Percentiles rank a stretch among this genome's conserved stretches.
These are phyloP conservation scores for Aspergillus thermomutatus DNA, from an alignment of 2,329 filamentous ascomycete species.

Conservation along the genomic window DNA sequence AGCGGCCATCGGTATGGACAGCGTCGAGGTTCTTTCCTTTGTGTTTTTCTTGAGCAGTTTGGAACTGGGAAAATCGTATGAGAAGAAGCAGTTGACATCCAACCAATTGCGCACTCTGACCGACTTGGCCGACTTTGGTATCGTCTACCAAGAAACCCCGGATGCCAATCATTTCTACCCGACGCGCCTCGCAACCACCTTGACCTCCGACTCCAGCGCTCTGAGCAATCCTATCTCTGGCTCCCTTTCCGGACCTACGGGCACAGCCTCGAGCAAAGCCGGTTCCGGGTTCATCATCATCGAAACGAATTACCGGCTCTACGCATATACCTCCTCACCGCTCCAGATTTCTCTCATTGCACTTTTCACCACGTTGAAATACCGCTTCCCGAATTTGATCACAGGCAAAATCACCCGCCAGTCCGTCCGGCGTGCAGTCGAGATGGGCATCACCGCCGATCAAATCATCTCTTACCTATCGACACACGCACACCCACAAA, in stretches of 20 bases:
- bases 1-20: constrained; percentile 71
- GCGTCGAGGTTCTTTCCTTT: constrained; percentile 91
- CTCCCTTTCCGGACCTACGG: constrained; percentile 47
- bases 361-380: constrained; percentile 82
- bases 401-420: constrained; percentile 86
- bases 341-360: constrained; percentile 91
- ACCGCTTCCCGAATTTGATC: constrained; percentile 91
- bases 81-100: constrained; percentile 75
- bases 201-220: constrained; percentile 72
- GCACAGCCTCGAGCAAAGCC: constrained; percentile 28
- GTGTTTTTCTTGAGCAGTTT: constrained; percentile 92
- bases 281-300: constrained; percentile 79
- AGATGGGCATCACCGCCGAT: constrained; percentile 86
- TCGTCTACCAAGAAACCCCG: constrained; percentile 65
- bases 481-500: constrained; percentile 90
- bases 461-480: constrained; percentile 93
- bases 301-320: constrained; percentile 96
- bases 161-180: constrained; percentile 68
- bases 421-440: constrained; percentile 82
- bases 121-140: constrained; percentile 85
- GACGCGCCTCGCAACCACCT: constrained; percentile 87
- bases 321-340: constrained; percentile 92
- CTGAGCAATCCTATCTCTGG: constrained; percentile 70
- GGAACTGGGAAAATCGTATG: constrained; percentile 87
- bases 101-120: constrained; percentile 86